phyloP scores from a whole-genome alignment of 1,284 basidiomycete genomes.

The Marasmius oreades region DNA sequence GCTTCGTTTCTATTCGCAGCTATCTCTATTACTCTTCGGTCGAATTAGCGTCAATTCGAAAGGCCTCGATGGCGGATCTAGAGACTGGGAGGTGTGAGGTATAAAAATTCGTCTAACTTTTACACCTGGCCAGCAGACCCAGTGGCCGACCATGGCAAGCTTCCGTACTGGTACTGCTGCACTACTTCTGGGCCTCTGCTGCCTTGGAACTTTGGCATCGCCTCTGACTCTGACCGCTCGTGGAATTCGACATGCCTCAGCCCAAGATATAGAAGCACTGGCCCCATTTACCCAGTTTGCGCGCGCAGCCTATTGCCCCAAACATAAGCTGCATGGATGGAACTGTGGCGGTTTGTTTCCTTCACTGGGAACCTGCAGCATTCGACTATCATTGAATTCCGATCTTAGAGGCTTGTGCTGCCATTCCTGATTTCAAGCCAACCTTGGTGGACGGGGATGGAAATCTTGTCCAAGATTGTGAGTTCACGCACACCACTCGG shows the following conservation, averaged over 20 bases:
- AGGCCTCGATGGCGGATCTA: too few relatives aligned
- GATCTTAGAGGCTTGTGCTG: constrained; percentile 35
- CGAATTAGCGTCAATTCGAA: too few relatives aligned
- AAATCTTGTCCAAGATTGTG: constrained; percentile 40
- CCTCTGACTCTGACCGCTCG: not conserved
- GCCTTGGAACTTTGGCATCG: too few relatives aligned
- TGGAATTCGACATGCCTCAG: not conserved
- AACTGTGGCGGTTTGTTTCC: constrained; percentile 34
- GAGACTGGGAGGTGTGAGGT: too few relatives aligned
- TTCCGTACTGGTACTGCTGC: too few relatives aligned
- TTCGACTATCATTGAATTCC: not conserved
- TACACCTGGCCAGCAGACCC: too few relatives aligned
- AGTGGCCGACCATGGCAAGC: too few relatives aligned
- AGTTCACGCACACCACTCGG: constrained; percentile 16
- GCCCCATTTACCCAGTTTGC: not conserved
- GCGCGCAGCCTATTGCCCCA: constrained; percentile 33
- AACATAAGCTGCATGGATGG: constrained; percentile 30
- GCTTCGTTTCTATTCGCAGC: too few relatives aligned
- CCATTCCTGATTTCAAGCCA: constrained; percentile 39
- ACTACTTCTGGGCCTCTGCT: too few relatives aligned
- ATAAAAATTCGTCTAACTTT: too few relatives aligned
- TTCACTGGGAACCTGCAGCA: not conserved
- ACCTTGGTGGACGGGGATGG: constrained; percentile 46
- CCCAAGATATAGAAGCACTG: not conserved
- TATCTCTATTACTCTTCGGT: too few relatives aligned